Percentiles rank a stretch among this genome's conserved stretches.
Conservation (phyloP, 805 yeast genomes). For the Trichomonascus vanleenenianus region DNA sequence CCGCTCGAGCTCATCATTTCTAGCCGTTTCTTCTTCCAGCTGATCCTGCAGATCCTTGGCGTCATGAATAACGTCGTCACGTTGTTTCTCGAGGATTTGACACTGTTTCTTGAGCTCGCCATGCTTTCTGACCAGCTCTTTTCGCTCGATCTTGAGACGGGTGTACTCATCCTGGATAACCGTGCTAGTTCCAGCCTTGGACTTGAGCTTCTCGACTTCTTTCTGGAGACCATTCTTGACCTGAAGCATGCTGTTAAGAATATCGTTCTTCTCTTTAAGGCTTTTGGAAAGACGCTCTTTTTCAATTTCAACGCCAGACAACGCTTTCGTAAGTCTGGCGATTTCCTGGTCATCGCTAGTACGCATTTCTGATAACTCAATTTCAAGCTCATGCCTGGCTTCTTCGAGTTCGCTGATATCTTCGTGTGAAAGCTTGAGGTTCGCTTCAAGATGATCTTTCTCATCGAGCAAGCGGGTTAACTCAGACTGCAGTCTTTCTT, state of each 20-base stretch:
- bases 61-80: neutral
- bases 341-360: neutral
- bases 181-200: too few relatives aligned
- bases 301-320: too few relatives aligned
- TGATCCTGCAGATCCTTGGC: constrained; percentile 6
- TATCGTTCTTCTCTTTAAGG: too few relatives aligned
- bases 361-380: neutral
- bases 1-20: constrained; percentile 8
- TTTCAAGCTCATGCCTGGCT: neutral
- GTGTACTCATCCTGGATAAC: neutral
- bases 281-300: too few relatives aligned
- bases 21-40: constrained; percentile 6
- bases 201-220: too few relatives aligned
- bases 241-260: too few relatives aligned
- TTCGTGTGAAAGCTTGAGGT: neutral
- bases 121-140: neutral
- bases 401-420: neutral
- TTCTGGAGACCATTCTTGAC: too few relatives aligned
- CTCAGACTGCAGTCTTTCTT: too few relatives aligned
- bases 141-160: neutral
- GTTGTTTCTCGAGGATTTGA: neutral
- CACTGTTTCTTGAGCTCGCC: neutral
- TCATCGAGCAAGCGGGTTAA: neutral
- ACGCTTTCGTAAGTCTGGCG: neutral
- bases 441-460: neutral